Conservation (phyloP, 2,329 filamentous ascomycete genomes). For the Cryphonectria nitschkei region DNA sequence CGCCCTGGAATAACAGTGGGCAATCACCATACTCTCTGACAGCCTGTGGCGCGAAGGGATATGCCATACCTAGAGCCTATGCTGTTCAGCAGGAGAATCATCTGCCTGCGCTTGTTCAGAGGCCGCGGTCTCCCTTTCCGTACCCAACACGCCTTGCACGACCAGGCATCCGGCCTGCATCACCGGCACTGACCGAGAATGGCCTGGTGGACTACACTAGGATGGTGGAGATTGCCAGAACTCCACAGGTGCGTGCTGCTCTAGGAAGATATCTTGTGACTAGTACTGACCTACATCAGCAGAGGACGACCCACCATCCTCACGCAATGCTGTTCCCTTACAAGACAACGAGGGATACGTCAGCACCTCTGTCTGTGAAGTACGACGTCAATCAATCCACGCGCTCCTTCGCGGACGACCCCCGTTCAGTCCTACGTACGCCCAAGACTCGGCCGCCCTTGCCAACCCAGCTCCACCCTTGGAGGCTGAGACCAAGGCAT, state of each 20-base stretch:
- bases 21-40: slow-evolving; percentile 60
- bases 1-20: slow-evolving; percentile 47
- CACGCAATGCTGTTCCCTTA: slow-evolving; percentile 45
- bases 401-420: slow-evolving; percentile 39
- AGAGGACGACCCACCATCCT: slow-evolving; percentile 51
- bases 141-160: slow-evolving; percentile 62
- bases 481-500: slow-evolving; percentile 38
- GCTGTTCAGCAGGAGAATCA: slow-evolving; percentile 39
- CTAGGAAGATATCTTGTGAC: neutral
- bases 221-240: slow-evolving; percentile 54
- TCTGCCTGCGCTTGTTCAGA: slow-evolving; percentile 29
- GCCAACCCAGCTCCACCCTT: slow-evolving; percentile 42
- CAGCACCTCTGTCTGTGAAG: slow-evolving; percentile 43
- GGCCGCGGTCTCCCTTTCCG: slow-evolving; percentile 62
- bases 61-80: slow-evolving; percentile 11
- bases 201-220: slow-evolving; percentile 53
- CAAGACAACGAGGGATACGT: slow-evolving; percentile 40
- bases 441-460: slow-evolving; percentile 35
- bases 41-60: slow-evolving; percentile 47
- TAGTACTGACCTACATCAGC: slow-evolving; percentile 14
- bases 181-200: slow-evolving; percentile 53
- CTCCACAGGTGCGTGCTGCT: slow-evolving; percentile 47
- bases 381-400: slow-evolving; percentile 47
- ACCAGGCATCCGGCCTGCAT: slow-evolving; percentile 54
- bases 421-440: slow-evolving; percentile 26